These are phyloP conservation scores for Aureobasidium sp. DNA, from an alignment of 2,329 filamentous ascomycete genomes.

Conservation along the genomic window DNA sequence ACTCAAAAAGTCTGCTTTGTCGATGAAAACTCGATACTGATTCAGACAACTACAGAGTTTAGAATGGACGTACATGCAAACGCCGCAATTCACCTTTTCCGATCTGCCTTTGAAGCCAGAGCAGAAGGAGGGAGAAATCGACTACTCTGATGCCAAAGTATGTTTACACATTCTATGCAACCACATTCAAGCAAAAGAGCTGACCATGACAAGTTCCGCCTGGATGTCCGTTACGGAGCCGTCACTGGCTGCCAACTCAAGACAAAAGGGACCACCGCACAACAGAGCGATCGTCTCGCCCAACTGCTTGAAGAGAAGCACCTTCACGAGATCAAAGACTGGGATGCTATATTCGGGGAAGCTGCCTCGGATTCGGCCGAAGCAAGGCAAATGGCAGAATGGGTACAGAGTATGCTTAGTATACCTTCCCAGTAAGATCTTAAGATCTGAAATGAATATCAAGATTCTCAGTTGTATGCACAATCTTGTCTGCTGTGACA, in stretches of 20 bases:
- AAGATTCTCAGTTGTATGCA: too few relatives aligned
- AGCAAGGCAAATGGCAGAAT: slow-evolving; percentile 15
- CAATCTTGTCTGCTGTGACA: too few relatives aligned
- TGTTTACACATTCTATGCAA: neutral
- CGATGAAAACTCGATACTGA: neutral
- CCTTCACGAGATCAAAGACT: slow-evolving; percentile 45
- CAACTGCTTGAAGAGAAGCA: slow-evolving; percentile 32
- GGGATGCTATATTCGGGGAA: slow-evolving; percentile 22
- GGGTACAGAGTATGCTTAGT: slow-evolving; percentile 22
- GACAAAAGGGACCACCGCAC: slow-evolving; percentile 20
- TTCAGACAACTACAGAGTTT: slow-evolving; percentile 39
- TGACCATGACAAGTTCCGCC: slow-evolving; percentile 18
- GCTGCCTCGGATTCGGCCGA: slow-evolving; percentile 8
- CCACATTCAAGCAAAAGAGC: too few relatives aligned
- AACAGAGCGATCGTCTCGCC: neutral
- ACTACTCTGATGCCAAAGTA: slow-evolving; percentile 7
- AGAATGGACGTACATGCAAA: slow-evolving; percentile 79
- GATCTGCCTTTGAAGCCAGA: slow-evolving; percentile 7
- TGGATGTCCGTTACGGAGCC: slow-evolving; percentile 46
- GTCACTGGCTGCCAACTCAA: slow-evolving; percentile 42
- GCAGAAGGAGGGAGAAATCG: neutral
- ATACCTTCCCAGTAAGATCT: neutral
- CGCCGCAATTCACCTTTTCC: slow-evolving; percentile 68
- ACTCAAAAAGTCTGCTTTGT: neutral
- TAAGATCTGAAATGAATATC: neutral